Conservation (phyloP, 2,329 filamentous ascomycete species). For the Huntiella omanensis region DNA sequence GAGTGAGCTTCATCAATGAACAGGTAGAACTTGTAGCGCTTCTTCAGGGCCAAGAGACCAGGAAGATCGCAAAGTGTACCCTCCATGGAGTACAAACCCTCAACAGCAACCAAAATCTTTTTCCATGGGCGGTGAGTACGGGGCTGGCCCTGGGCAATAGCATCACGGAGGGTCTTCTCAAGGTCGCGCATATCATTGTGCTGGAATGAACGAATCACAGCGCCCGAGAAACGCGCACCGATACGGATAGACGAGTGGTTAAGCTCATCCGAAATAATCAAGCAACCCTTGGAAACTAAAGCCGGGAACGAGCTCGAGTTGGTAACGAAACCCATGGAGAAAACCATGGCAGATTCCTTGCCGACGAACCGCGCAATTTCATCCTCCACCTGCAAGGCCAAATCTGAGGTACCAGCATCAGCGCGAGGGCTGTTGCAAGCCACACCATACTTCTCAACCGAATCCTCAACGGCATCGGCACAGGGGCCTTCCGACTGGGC, state of each 20-base stretch:
- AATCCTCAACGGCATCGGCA: conserved; percentile 78
- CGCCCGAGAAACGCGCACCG: conserved; percentile 80
- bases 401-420: conserved; percentile 72
- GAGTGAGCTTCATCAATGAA: conserved; percentile 97
- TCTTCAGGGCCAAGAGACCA: conserved; percentile 68
- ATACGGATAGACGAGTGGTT: conserved; percentile 97
- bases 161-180: conserved; percentile 71
- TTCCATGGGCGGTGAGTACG: conserved; percentile 98
- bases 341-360: conserved; percentile 88
- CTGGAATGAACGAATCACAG: conserved; percentile 90
- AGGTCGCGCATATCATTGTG: conserved; percentile 90
- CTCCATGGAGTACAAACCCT: conserved; percentile 98
- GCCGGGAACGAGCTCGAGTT: conserved; percentile 88
- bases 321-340: conserved; percentile 97
- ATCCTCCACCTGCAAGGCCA: conserved; percentile 76
- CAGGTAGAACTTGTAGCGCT: conserved; percentile 90
- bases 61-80: conserved; percentile 98
- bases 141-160: conserved; percentile 89
- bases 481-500: conserved; percentile 95
- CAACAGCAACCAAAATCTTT: conserved; percentile 92
- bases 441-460: conserved; percentile 69
- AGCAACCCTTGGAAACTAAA: conserved; percentile 75
- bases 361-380: conserved; percentile 82
- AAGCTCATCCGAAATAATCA: conserved; percentile 91
- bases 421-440: conserved; percentile 62